These are phyloP conservation scores for Alternaria hordeiaustralica DNA, from an alignment of 2,329 filamentous ascomycete species.

Conservation along the genomic window DNA sequence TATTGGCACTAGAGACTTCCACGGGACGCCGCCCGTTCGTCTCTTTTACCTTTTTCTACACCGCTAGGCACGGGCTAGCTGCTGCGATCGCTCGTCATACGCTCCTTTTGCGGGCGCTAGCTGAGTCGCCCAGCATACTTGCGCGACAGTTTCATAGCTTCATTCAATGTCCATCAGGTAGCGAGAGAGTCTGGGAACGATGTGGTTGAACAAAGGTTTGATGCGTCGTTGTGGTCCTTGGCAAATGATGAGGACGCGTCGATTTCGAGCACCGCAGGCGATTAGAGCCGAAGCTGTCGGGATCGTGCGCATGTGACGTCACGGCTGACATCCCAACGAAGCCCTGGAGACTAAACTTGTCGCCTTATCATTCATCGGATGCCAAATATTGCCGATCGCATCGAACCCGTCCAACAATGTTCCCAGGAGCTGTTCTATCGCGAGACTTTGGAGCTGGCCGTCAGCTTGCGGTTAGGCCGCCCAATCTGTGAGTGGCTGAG, in stretches of 20 bases:
- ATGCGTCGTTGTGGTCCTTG: not conserved
- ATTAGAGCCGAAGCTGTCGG: not conserved
- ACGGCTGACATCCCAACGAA: not conserved
- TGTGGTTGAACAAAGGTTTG: not conserved
- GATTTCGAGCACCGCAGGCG: not conserved
- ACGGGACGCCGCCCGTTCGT: slow-evolving; percentile 4
- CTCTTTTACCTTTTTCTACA: slow-evolving; percentile 12
- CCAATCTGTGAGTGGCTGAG: not conserved
- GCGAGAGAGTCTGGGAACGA: not conserved
- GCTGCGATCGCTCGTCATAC: slow-evolving; percentile 5
- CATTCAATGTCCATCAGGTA: not conserved
- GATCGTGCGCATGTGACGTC: slow-evolving; percentile 10
- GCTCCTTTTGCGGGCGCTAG: not conserved
- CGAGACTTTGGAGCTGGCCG: not conserved
- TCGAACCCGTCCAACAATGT: not conserved
- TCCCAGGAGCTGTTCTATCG: not conserved
- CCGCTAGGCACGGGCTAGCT: slow-evolving; percentile 10
- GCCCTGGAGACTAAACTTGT: not conserved
- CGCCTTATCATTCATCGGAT: not conserved
- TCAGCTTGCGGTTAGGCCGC: not conserved
- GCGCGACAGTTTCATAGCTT: not conserved
- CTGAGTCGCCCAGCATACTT: not conserved
- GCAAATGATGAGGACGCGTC: not conserved
- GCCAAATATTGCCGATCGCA: not conserved
- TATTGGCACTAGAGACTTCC: not conserved